These are phyloP conservation scores for Microbotryomycetes sp. DNA, from an alignment of 1,284 basidiomycete species.

Conservation along the genomic window DNA sequence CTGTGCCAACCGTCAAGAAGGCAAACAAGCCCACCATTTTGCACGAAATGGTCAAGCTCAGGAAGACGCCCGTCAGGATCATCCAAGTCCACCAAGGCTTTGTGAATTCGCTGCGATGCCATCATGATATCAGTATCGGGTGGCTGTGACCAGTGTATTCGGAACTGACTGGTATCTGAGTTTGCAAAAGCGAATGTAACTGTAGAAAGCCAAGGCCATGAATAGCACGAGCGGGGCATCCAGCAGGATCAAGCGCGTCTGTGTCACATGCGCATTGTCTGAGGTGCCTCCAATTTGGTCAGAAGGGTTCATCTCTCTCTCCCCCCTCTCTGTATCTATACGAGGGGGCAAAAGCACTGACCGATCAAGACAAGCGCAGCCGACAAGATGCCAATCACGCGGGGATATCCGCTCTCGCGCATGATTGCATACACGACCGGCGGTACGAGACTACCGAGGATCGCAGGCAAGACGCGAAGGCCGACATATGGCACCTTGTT, in stretches of 20 bases:
- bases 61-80: conserved; percentile 76
- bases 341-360: conserved; percentile 42
- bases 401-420: conserved; percentile 94
- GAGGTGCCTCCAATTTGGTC: neutral
- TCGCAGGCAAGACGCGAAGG: conserved; percentile 82
- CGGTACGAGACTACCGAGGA: conserved; percentile 80
- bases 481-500: conserved; percentile 88
- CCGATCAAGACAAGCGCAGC: conserved; percentile 79
- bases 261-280: conserved; percentile 95
- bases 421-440: conserved; percentile 92
- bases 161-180: conserved; percentile 70
- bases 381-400: conserved; percentile 78
- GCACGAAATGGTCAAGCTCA: conserved; percentile 93
- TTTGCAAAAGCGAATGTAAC: conserved; percentile 94
- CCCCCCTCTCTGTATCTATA: neutral
- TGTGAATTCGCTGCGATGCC: conserved; percentile 67
- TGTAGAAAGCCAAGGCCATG: conserved; percentile 85
- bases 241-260: conserved; percentile 90
- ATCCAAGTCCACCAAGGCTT: conserved; percentile 94
- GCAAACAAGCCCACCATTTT: conserved; percentile 97
- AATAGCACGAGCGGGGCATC: conserved; percentile 95
- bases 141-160: neutral
- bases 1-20: conserved; percentile 79
- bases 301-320: neutral
- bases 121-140: neutral